Percentiles rank a stretch among this genome's conserved stretches.
These are phyloP conservation scores for Rhipidocladum racemiflorum DNA, from an alignment of 176 grass and related monocot genomes.

Conservation along the genomic window DNA sequence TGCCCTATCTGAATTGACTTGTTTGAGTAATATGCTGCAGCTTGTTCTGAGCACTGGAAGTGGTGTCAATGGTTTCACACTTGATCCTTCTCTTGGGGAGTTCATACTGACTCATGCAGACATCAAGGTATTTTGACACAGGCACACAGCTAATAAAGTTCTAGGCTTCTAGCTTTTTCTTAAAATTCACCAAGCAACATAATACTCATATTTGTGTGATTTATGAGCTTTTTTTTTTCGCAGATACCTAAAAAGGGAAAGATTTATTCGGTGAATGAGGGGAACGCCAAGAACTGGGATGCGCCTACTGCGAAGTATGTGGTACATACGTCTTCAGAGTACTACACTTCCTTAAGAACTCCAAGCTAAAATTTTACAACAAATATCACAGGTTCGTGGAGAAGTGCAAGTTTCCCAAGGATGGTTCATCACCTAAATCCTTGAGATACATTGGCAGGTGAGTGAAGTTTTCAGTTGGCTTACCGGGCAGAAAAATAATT, in stretches of 20 bases:
- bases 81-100: slow-evolving; percentile 96
- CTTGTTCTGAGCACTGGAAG: slow-evolving; percentile 84
- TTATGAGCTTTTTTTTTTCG: neutral
- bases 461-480: neutral
- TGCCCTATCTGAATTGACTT: neutral
- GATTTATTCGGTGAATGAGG: slow-evolving; percentile 97
- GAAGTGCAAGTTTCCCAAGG: slow-evolving; percentile 85
- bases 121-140: slow-evolving; percentile 59
- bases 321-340: neutral
- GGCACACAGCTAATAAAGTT: neutral
- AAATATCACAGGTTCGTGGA: slow-evolving; percentile 65
- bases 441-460: slow-evolving; percentile 98
- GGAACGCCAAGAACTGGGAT: slow-evolving; percentile 96
- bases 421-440: slow-evolving; percentile 76
- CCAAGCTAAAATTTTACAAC: slow-evolving; percentile 4
- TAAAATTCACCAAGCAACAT: neutral
- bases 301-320: slow-evolving; percentile 72
- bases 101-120: slow-evolving; percentile 96
- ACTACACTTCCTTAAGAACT: neutral
- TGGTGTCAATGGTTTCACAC: slow-evolving; percentile 93
- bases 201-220: neutral
- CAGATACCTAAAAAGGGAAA: slow-evolving; percentile 91
- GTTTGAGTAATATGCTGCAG: slow-evolving; percentile 28
- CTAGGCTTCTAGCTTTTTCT: neutral
- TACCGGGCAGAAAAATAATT: neutral